Percentiles rank a stretch among this genome's conserved stretches.
Conservation (phyloP, 2,329 filamentous ascomycete species). For the Exophiala aquamarina region DNA sequence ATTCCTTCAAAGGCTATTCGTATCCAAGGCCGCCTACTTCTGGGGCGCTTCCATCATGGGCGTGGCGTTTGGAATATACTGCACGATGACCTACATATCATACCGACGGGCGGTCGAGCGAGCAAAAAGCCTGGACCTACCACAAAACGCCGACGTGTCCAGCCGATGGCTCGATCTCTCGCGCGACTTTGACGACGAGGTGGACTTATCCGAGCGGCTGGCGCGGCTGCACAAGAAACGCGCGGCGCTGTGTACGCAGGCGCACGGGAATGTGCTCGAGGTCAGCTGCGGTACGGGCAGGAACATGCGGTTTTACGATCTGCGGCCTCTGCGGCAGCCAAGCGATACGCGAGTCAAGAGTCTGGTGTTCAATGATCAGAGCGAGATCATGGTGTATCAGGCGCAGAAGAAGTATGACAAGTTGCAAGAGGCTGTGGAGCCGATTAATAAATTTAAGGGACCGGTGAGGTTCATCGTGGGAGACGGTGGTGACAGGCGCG, state of each 20-base stretch:
- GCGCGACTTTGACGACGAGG: conserved; percentile 45
- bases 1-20: too few species aligned
- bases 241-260: conserved; percentile 41
- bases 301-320: conserved; percentile 47
- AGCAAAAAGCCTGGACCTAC: conserved; percentile 18
- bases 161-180: conserved; percentile 47
- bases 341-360: conserved; percentile 37
- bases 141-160: conserved; percentile 41
- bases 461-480: conserved; percentile 26
- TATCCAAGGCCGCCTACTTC: conserved; percentile 28
- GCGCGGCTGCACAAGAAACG: conserved; percentile 44
- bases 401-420: conserved; percentile 44
- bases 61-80: conserved; percentile 44
- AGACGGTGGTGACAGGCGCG: conserved; percentile 17
- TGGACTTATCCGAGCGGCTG: conserved; percentile 42
- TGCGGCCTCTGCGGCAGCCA: conserved; percentile 28
- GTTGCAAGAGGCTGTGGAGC: conserved; percentile 17
- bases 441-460: conserved; percentile 17
- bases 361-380: conserved; percentile 50
- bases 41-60: conserved; percentile 40
- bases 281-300: conserved; percentile 52
- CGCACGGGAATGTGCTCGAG: conserved; percentile 49
- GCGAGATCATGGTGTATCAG: conserved; percentile 48
- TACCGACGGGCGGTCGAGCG: conserved; percentile 38
- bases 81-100: conserved; percentile 43